Conservation (phyloP, 2,329 filamentous ascomycete species). For the Drechmeria coniospora region DNA sequence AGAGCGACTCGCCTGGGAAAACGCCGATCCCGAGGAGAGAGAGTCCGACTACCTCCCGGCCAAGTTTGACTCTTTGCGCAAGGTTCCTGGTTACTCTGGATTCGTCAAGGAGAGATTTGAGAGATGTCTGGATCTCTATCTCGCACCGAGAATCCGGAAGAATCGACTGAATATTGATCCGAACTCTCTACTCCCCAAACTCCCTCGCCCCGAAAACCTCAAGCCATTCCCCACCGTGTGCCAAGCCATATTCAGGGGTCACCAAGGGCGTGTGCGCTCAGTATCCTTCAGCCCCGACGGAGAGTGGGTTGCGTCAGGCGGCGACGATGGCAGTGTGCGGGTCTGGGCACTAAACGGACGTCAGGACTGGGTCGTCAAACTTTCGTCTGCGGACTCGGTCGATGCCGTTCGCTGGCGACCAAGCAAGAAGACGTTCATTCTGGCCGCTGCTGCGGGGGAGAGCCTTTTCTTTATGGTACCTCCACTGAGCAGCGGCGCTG, state of each 20-base stretch:
- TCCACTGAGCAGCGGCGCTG: conserved; percentile 53
- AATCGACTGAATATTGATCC: conserved; percentile 96
- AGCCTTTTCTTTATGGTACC: conserved; percentile 76
- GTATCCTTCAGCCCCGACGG: conserved; percentile 76
- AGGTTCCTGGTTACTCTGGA: conserved; percentile 78
- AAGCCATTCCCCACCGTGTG: conserved; percentile 89
- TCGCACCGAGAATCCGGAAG: conserved; percentile 80
- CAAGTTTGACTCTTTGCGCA: conserved; percentile 69
- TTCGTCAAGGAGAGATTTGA: conserved; percentile 96
- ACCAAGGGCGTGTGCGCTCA: conserved; percentile 74
- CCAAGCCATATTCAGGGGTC: conserved; percentile 73
- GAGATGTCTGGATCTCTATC: conserved; percentile 84
- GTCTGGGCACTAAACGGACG: conserved; percentile 87
- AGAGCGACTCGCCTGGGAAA: conserved; percentile 75
- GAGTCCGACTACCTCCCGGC: conserved; percentile 79
- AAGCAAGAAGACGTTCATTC: conserved; percentile 60
- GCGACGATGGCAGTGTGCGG: conserved; percentile 82
- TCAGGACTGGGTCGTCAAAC: conserved; percentile 69
- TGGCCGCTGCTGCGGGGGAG: conserved; percentile 74
- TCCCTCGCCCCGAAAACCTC: conserved; percentile 84
- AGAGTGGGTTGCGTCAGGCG: conserved; percentile 75
- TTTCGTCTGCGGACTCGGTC: conserved; percentile 66
- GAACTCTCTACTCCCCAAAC: conserved; percentile 76
- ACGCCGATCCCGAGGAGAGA: conserved; percentile 74
- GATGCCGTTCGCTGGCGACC: conserved; percentile 85